Percentiles rank a stretch among this genome's conserved stretches.
These are phyloP conservation scores for Pseudonitzschia multiseries DNA, from an alignment of 108 stramenopile genomes.

Conservation along the genomic window DNA sequence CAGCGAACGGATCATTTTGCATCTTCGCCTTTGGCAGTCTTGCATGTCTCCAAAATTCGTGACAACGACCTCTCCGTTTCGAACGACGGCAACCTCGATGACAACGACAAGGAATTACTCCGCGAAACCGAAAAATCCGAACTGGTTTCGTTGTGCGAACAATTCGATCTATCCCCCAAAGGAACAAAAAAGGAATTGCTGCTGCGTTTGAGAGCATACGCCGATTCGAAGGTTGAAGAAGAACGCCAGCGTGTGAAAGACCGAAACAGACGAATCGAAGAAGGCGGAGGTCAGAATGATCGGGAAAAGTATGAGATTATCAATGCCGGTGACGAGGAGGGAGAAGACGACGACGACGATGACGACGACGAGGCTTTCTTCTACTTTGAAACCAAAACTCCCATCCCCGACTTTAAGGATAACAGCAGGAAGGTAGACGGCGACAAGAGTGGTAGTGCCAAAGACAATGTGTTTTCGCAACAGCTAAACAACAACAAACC, in stretches of 20 bases:
- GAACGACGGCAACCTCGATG: conserved; percentile 22
- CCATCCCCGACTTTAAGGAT: conserved; percentile 14
- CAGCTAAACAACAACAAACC: conserved; percentile 11
- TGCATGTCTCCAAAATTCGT: conserved; percentile 13
- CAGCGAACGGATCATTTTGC: not conserved
- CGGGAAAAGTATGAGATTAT: conserved; percentile 49
- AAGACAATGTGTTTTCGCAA: not conserved
- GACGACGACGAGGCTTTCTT: conserved; percentile 2
- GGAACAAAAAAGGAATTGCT: conserved; percentile 70
- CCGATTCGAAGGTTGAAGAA: conserved; percentile 49
- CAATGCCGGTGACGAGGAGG: conserved; percentile 43
- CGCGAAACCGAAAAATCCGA: conserved; percentile 47
- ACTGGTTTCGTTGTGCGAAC: conserved; percentile 61
- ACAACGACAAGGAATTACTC: conserved; percentile 61
- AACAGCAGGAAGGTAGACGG: conserved; percentile 28
- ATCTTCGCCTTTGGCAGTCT: not conserved
- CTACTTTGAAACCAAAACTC: conserved; percentile 17
- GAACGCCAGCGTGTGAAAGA: conserved; percentile 45
- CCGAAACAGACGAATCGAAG: conserved; percentile 55
- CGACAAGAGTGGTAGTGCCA: conserved; percentile 21
- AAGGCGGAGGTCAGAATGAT: conserved; percentile 46
- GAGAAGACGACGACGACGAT: conserved; percentile 31
- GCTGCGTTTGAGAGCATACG: conserved; percentile 56
- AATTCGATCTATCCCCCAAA: conserved; percentile 47
- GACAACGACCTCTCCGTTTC: not conserved